Percentiles rank a stretch among this genome's conserved stretches.
Conservation (phyloP, 208 protist genomes). For the Balamuthia mandrillaris region DNA sequence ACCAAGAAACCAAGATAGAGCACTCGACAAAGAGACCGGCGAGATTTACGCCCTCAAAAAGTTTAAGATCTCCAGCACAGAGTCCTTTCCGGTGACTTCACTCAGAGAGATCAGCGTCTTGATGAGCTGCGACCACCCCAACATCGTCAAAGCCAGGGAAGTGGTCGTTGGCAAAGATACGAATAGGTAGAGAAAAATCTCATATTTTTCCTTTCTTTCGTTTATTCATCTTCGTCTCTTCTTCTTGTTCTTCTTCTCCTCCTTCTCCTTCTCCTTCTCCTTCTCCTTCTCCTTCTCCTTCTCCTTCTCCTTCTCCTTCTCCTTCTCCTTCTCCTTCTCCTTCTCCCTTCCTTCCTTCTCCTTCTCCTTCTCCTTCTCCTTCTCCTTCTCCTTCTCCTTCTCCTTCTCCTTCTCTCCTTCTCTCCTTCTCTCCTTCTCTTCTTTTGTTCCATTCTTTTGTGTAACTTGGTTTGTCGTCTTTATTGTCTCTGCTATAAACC, state of each 20-base stretch:
- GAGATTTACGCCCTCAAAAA: slow-evolving; percentile 57
- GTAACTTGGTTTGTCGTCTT: slow-evolving; percentile 56
- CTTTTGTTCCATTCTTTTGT: slow-evolving; percentile 56
- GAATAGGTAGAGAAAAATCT: background rate
- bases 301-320: too few species aligned
- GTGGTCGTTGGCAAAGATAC: slow-evolving; percentile 54
- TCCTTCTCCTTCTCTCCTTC: too few species aligned
- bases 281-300: too few species aligned
- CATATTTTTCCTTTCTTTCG: too few species aligned
- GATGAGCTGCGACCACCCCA: slow-evolving; percentile 45
- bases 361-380: too few species aligned
- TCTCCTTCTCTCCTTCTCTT: too few species aligned
- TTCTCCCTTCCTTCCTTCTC: too few species aligned
- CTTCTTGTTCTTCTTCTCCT: background rate
- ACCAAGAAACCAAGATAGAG: slow-evolving; percentile 46
- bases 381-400: too few species aligned
- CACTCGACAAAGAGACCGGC: slow-evolving; percentile 21
- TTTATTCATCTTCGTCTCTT: background rate
- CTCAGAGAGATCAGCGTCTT: slow-evolving; percentile 60
- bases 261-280: too few species aligned
- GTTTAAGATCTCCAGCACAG: slow-evolving; percentile 47
- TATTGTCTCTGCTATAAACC: slow-evolving; percentile 39
- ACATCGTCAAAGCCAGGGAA: slow-evolving; percentile 56
- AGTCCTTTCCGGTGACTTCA: slow-evolving; percentile 32
- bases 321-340: too few species aligned